Evolutionary conservation across 306 rosid species (phyloP).

Genomic region (Leucaena leucocephala): DNA sequence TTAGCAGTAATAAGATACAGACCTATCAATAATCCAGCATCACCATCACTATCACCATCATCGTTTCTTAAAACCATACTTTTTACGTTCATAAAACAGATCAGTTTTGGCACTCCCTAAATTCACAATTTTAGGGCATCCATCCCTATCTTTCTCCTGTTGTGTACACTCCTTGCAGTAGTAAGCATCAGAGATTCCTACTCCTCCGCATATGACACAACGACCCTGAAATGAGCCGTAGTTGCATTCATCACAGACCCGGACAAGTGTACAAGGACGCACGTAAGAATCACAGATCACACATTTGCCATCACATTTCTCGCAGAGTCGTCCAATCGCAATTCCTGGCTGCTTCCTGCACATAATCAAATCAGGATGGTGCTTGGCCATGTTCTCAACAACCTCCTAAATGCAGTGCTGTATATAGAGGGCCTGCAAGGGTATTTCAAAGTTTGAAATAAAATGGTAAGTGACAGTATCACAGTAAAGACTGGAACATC

Average conservation of each 20-base stretch:
- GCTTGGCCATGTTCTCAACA: constrained; percentile 72
- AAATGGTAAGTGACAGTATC: neutral
- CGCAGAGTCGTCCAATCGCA: constrained; percentile 80
- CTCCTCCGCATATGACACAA: constrained; percentile 92
- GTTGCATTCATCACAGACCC: constrained; percentile 91
- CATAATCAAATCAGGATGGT: constrained; percentile 91
- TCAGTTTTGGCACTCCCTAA: constrained; percentile 89
- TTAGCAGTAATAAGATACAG: constrained; percentile 7
- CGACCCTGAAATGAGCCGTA: constrained; percentile 80
- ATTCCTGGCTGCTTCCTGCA: constrained; percentile 92
- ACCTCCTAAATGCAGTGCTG: constrained; percentile 38
- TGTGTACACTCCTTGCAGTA: constrained; percentile 98
- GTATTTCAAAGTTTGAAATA: constrained; percentile 11
- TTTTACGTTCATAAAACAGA: constrained; percentile 85
- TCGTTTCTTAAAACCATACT: constrained; percentile 92
- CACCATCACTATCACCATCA: constrained; percentile 35
- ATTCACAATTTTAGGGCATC: constrained; percentile 94
- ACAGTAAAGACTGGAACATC: neutral
- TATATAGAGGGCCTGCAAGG: constrained; percentile 14
- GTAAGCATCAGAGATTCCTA: constrained; percentile 90
- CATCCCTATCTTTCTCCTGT: constrained; percentile 93
- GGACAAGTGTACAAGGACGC: constrained; percentile 88
- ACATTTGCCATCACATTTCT: constrained; percentile 90
- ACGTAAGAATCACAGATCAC: constrained; percentile 88
- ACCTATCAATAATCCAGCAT: constrained; percentile 1